phyloP scores from a whole-genome alignment of 768 basidiomycete species.

The Serendipita sp. region DNA sequence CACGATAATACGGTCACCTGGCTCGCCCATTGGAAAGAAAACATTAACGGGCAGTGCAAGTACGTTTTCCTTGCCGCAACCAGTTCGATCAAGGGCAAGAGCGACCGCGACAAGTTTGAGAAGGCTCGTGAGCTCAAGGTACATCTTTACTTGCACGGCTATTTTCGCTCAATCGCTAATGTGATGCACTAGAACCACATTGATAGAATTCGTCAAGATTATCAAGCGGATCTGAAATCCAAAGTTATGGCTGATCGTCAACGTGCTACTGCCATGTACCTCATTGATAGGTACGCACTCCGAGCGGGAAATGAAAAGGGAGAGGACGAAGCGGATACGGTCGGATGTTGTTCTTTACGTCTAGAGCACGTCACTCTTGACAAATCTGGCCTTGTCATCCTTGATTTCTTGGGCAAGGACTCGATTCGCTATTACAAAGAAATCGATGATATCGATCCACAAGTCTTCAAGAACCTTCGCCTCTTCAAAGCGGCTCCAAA shows the following conservation, averaged over 20 bases:
- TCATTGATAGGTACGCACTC: conserved; percentile 92
- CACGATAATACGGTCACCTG: conserved; percentile 97
- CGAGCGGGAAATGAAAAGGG: conserved; percentile 99
- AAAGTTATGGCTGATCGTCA: conserved; percentile 93
- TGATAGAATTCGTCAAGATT: conserved; percentile 79
- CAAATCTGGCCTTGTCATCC: conserved; percentile 67
- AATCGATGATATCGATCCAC: conserved; percentile 62
- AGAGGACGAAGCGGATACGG: conserved; percentile 97
- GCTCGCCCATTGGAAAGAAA: conserved; percentile 98
- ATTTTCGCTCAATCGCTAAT: not conserved
- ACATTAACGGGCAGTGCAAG: conserved; percentile 88
- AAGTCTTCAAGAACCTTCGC: conserved; percentile 95
- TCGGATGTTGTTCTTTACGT: conserved; percentile 94
- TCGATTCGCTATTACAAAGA: conserved; percentile 94
- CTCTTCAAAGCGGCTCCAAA: conserved; percentile 88
- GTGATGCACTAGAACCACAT: conserved; percentile 53
- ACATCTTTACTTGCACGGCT: conserved; percentile 6
- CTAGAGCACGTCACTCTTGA: conserved; percentile 86
- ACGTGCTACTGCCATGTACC: conserved; percentile 97
- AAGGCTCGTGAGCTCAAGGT: conserved; percentile 96
- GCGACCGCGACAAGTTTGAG: conserved; percentile 95
- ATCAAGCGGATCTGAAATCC: conserved; percentile 63
- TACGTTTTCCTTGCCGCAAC: conserved; percentile 98
- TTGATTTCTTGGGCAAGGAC: conserved; percentile 98
- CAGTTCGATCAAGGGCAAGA: conserved; percentile 93